Evolutionary conservation across 164 flowering plant genomes (phyloP).

Genomic region (Euptelea pleiosperma): DNA sequence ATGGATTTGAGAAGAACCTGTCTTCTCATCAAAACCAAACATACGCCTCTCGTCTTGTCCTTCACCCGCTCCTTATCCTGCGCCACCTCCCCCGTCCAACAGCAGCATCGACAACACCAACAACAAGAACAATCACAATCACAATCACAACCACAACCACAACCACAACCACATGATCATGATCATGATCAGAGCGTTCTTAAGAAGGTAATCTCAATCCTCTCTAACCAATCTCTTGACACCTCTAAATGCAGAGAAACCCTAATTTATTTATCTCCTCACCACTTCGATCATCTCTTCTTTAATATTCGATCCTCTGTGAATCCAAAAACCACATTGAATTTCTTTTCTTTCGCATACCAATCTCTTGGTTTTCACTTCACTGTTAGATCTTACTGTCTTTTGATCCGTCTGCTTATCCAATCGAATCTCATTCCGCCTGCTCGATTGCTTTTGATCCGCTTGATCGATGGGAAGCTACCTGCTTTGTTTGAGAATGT

Average conservation of each 20-base stretch:
- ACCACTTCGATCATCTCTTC: slow-evolving; percentile 44
- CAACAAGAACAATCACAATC: too few species aligned
- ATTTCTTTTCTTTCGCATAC: slow-evolving; percentile 56
- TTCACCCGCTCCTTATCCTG: slow-evolving; percentile 25
- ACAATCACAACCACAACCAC: slow-evolving; percentile 9
- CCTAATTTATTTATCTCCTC: slow-evolving; percentile 37
- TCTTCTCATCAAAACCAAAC: slow-evolving; percentile 12
- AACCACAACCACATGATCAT: not conserved
- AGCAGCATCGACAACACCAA: slow-evolving; percentile 6
- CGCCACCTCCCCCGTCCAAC: slow-evolving; percentile 14
- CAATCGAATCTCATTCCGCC: slow-evolving; percentile 30
- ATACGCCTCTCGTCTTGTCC: slow-evolving; percentile 10
- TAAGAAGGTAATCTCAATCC: slow-evolving; percentile 34
- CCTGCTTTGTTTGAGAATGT: slow-evolving; percentile 27
- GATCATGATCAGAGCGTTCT: slow-evolving; percentile 14
- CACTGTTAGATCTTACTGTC: slow-evolving; percentile 54
- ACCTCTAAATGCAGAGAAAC: slow-evolving; percentile 31
- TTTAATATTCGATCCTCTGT: slow-evolving; percentile 23
- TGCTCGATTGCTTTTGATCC: slow-evolving; percentile 59
- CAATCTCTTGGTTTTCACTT: slow-evolving; percentile 35
- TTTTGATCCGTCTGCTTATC: slow-evolving; percentile 51
- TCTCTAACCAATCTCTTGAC: slow-evolving; percentile 50
- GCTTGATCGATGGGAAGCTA: slow-evolving; percentile 61
- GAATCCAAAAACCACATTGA: slow-evolving; percentile 50
- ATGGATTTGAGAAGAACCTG: slow-evolving; percentile 31